These are phyloP conservation scores for Quercus glauca DNA, from an alignment of 306 rosid genomes.

Conservation along the genomic window DNA sequence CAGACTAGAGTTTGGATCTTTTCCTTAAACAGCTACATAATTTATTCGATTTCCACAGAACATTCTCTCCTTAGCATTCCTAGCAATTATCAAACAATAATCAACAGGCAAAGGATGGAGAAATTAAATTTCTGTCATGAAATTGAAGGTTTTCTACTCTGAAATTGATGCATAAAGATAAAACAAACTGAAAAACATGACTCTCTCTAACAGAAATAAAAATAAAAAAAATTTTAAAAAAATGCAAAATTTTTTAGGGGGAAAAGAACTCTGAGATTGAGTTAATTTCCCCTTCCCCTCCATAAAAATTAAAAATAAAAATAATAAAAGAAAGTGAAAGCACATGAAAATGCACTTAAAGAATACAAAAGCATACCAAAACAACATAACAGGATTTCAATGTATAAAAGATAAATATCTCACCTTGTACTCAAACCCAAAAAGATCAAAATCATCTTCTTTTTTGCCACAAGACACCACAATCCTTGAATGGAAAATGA, in stretches of 20 bases:
- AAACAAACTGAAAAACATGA: background rate
- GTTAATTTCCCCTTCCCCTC: background rate
- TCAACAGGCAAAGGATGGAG: background rate
- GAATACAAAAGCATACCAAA: background rate
- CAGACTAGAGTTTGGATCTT: background rate
- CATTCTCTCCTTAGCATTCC: background rate
- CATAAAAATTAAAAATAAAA: no score
- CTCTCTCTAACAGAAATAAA: background rate
- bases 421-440: background rate
- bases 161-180: background rate
- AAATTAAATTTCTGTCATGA: background rate
- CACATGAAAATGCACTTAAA: background rate
- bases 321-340: background rate
- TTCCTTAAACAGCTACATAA: background rate
- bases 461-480: background rate
- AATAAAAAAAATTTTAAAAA: no score
- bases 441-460: background rate
- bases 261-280: background rate
- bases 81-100: background rate
- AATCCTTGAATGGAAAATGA: background rate
- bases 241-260: background rate
- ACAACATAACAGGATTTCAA: background rate
- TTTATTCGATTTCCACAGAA: background rate
- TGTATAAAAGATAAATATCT: background rate
- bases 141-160: background rate